These are phyloP conservation scores for Pistacia vera DNA, from an alignment of 345 rosid species.

Conservation along the genomic window DNA sequence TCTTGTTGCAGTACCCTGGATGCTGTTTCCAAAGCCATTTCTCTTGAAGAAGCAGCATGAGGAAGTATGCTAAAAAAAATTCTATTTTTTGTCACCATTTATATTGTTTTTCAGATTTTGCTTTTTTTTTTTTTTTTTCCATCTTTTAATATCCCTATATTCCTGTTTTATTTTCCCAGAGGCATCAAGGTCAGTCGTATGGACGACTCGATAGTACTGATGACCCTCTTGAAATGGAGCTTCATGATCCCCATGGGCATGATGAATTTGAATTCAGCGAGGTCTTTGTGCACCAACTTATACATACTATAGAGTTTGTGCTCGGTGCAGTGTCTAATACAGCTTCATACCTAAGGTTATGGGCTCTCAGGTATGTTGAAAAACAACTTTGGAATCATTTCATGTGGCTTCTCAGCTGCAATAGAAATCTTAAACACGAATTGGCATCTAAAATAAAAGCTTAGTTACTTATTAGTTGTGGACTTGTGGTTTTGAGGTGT, in stretches of 20 bases:
- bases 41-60: slow-evolving; percentile 60
- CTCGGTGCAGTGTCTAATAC: slow-evolving; percentile 75
- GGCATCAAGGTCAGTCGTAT: slow-evolving; percentile 59
- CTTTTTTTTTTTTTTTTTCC: background rate
- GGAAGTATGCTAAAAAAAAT: slow-evolving; percentile 40
- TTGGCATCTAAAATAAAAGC: background rate
- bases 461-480: background rate
- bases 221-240: slow-evolving; percentile 51
- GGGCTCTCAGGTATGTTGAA: slow-evolving; percentile 66
- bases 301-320: slow-evolving; percentile 69
- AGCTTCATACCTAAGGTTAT: slow-evolving; percentile 64
- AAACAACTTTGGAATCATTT: background rate
- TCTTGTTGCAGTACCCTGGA: slow-evolving; percentile 65
- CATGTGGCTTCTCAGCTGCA: background rate
- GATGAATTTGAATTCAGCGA: slow-evolving; percentile 74
- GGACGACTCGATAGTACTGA: slow-evolving; percentile 36
- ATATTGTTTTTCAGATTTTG: background rate
- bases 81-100: background rate
- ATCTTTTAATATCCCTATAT: background rate
- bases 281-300: slow-evolving; percentile 69
- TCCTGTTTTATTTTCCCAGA: slow-evolving; percentile 27
- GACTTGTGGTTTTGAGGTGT: background rate
- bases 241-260: slow-evolving; percentile 38
- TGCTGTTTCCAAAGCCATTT: slow-evolving; percentile 74
- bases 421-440: slow-evolving; percentile 7